Conservation (phyloP, 2,329 filamentous ascomycete species). For the Calonectria ilicicola region DNA sequence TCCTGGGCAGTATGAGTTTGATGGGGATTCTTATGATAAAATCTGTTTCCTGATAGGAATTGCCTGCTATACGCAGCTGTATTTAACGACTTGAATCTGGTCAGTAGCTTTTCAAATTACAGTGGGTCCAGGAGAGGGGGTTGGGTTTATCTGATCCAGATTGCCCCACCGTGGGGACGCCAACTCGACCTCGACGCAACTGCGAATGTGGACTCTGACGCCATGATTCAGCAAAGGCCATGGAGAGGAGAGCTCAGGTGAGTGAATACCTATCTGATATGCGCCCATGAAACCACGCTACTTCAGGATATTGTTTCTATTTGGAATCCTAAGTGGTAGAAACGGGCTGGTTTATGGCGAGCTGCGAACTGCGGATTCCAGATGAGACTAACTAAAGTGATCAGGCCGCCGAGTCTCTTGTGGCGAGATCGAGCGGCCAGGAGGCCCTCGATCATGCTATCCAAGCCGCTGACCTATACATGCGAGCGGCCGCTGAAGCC, state of each 20-base stretch:
- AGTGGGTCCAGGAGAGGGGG: slow-evolving; percentile 15
- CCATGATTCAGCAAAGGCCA: slow-evolving; percentile 43
- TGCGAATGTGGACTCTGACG: slow-evolving; percentile 28
- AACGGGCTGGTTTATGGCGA: background rate
- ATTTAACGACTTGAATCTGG: background rate
- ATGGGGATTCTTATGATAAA: background rate
- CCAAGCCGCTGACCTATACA: slow-evolving; percentile 82
- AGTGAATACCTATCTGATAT: slow-evolving; percentile 18
- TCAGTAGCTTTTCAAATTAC: background rate
- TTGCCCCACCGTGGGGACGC: slow-evolving; percentile 19
- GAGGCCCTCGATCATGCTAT: slow-evolving; percentile 83
- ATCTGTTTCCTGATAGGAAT: background rate
- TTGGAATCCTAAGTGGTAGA: background rate
- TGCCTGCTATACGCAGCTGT: background rate
- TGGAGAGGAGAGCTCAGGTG: slow-evolving; percentile 55
- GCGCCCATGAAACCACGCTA: background rate
- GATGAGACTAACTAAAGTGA: background rate
- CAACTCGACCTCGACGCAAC: slow-evolving; percentile 21
- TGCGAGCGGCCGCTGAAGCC: slow-evolving; percentile 77
- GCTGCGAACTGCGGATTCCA: background rate
- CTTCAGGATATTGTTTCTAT: background rate
- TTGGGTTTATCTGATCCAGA: slow-evolving; percentile 20
- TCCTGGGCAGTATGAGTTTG: background rate
- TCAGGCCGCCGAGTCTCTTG: slow-evolving; percentile 54
- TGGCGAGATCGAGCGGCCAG: slow-evolving; percentile 49